phyloP scores from a whole-genome alignment of 2,329 filamentous ascomycete genomes.

The Pyrenophora seminiperda region DNA sequence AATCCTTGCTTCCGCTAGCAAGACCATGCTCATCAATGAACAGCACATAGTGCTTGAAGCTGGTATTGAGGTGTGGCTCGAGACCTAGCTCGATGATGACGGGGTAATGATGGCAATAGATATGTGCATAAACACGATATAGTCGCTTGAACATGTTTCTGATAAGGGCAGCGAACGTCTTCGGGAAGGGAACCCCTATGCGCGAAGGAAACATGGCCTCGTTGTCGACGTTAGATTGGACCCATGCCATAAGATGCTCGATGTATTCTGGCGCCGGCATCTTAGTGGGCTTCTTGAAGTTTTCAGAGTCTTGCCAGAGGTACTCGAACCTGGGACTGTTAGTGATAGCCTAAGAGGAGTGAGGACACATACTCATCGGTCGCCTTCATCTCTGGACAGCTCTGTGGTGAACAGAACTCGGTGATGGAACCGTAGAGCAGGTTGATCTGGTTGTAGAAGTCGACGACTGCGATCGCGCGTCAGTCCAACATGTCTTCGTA shows the following conservation, averaged over 20 bases:
- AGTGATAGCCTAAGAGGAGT: not conserved
- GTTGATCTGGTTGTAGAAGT: conserved; percentile 99
- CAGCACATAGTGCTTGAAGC: conserved; percentile 99
- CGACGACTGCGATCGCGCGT: conserved; percentile 73
- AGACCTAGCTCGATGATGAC: conserved; percentile 93
- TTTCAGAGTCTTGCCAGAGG: conserved; percentile 95
- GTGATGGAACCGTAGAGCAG: conserved; percentile 98
- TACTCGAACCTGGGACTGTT: conserved; percentile 79
- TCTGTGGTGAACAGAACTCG: conserved; percentile 96
- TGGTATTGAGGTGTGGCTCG: conserved; percentile 96
- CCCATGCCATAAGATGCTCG: conserved; percentile 96
- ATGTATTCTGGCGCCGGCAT: conserved; percentile 98
- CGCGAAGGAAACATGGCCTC: conserved; percentile 93
- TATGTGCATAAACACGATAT: conserved; percentile 95
- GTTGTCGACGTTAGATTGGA: conserved; percentile 93
- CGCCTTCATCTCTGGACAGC: conserved; percentile 99
- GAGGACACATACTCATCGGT: conserved; percentile 77
- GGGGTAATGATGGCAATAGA: conserved; percentile 98
- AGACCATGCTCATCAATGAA: conserved; percentile 97
- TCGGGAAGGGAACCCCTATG: conserved; percentile 92
- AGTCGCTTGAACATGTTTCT: conserved; percentile 99
- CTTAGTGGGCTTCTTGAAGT: conserved; percentile 95
- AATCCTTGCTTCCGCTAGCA: conserved; percentile 86
- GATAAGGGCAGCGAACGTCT: conserved; percentile 88
- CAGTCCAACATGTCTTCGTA: conserved; percentile 10